phyloP scores from a whole-genome alignment of 495 filamentous ascomycete genomes.

The Lepraria neglecta region DNA sequence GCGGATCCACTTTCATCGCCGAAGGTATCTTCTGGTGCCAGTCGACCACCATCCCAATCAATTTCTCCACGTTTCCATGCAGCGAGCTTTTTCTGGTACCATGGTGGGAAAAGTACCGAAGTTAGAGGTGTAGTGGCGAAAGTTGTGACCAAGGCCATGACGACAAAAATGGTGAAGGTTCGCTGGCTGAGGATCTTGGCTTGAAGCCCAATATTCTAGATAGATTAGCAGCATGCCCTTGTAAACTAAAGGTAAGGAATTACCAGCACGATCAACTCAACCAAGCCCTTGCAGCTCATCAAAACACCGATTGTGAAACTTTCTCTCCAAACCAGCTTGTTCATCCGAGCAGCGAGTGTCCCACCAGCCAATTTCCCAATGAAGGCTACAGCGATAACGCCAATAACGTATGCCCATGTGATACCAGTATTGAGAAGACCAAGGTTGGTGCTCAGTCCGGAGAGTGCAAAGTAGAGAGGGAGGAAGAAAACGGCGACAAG shows the following conservation, averaged over 20 bases:
- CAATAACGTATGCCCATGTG: slow-evolving; percentile 90
- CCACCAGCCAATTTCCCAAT: slow-evolving; percentile 80
- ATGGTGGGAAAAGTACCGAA: slow-evolving; percentile 69
- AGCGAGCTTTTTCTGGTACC: slow-evolving; percentile 86
- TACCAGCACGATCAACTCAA: slow-evolving; percentile 92
- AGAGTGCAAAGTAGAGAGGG: slow-evolving; percentile 92
- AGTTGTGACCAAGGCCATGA: slow-evolving; percentile 91
- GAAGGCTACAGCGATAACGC: slow-evolving; percentile 77
- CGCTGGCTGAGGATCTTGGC: slow-evolving; percentile 78
- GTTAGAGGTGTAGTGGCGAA: slow-evolving; percentile 85
- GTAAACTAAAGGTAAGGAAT: slow-evolving; percentile 28
- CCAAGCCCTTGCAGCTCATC: slow-evolving; percentile 97
- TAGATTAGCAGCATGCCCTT: slow-evolving; percentile 10
- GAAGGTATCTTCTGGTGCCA: slow-evolving; percentile 34
- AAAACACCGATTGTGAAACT: slow-evolving; percentile 84
- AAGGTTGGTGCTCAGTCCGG: slow-evolving; percentile 82
- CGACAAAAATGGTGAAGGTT: slow-evolving; percentile 98
- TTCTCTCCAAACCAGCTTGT: slow-evolving; percentile 86
- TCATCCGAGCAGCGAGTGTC: slow-evolving; percentile 67
- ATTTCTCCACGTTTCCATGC: slow-evolving; percentile 90
- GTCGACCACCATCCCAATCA: slow-evolving; percentile 75
- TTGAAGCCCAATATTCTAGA: slow-evolving; percentile 87
- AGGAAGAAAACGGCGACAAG: slow-evolving; percentile 82
- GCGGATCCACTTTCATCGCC: slow-evolving; percentile 34
- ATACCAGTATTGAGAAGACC: slow-evolving; percentile 76